A percentile compares a stretch with the other conserved stretches of the same genome.
Evolutionary conservation across 148 eudicot species (phyloP).

Genomic region (Chenopodium album): DNA sequence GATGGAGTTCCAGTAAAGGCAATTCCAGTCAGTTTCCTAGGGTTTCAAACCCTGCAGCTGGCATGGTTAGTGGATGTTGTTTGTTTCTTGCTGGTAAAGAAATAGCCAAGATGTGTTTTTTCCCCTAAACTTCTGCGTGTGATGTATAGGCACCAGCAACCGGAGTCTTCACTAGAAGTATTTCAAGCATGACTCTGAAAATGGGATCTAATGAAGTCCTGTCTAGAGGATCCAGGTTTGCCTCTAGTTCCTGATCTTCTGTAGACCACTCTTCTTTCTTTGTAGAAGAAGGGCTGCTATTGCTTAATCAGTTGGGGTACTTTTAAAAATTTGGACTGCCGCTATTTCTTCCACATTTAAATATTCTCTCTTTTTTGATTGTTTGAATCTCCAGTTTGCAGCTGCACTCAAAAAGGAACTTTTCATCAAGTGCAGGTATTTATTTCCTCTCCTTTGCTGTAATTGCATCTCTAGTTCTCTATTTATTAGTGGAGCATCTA

Average conservation of each 20-base stretch:
- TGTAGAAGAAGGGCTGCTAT: neutral
- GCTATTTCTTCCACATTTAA: neutral
- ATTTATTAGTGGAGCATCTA: neutral
- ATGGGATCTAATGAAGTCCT: conserved; percentile 23
- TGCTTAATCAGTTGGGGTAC: neutral
- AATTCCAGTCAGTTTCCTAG: conserved; percentile 32
- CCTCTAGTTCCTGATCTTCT: neutral
- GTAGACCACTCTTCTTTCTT: neutral
- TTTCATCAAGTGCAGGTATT: conserved; percentile 61
- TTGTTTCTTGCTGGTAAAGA: neutral
- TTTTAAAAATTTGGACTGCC: neutral
- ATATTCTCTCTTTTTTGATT: conserved; percentile 6
- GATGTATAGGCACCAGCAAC: conserved; percentile 27
- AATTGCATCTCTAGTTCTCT: neutral
- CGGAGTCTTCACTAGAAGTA: conserved; percentile 25
- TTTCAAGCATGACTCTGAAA: conserved; percentile 25
- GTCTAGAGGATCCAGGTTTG: conserved; percentile 4
- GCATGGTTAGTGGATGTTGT: conserved; percentile 31
- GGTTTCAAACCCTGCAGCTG: conserved; percentile 32
- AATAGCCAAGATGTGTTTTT: neutral
- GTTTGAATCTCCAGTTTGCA: conserved; percentile 37
- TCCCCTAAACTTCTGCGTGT: neutral
- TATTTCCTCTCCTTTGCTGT: neutral
- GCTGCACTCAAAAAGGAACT: conserved; percentile 43
- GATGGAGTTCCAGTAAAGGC: conserved; percentile 38